phyloP scores from a whole-genome alignment of 2,329 filamentous ascomycete species.

The Aspergillus fijiensis region DNA sequence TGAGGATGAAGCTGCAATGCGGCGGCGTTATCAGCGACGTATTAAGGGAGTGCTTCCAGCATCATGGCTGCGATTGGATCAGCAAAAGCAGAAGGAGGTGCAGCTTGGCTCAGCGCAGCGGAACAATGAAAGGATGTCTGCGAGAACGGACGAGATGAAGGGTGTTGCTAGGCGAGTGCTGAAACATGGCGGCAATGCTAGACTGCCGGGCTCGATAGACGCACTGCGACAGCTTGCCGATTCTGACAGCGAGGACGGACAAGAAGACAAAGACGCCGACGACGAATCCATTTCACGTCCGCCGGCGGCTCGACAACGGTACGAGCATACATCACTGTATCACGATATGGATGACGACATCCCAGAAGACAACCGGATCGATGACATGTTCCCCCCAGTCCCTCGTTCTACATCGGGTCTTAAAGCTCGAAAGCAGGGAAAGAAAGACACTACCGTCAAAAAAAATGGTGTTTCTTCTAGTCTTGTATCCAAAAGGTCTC shows the following conservation, averaged over 20 bases:
- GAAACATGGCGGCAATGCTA: slow-evolving; percentile 23
- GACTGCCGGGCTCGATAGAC: slow-evolving; percentile 14
- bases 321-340: slow-evolving; percentile 25
- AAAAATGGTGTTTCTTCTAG: slow-evolving; percentile 3
- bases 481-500: slow-evolving; percentile 23
- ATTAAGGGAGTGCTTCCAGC: slow-evolving; percentile 52
- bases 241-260: slow-evolving; percentile 33
- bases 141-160: slow-evolving; percentile 30
- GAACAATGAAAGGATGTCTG: slow-evolving; percentile 21
- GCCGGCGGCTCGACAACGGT: slow-evolving; percentile 16
- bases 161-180: slow-evolving; percentile 36
- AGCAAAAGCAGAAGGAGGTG: slow-evolving; percentile 32
- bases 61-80: slow-evolving; percentile 47
- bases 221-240: slow-evolving; percentile 27
- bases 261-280: slow-evolving; percentile 14
- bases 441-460: slow-evolving; percentile 18
- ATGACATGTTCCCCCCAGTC: slow-evolving; percentile 40
- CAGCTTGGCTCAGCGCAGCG: slow-evolving; percentile 17
- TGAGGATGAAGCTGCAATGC: slow-evolving; percentile 30
- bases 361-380: slow-evolving; percentile 44
- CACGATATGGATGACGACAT: slow-evolving; percentile 33
- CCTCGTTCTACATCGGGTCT: slow-evolving; percentile 22
- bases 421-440: slow-evolving; percentile 19
- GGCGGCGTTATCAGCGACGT: slow-evolving; percentile 36
- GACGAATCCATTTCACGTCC: slow-evolving; percentile 14